These are phyloP conservation scores for Morella rubra DNA, from an alignment of 306 rosid genomes.

Conservation along the genomic window DNA sequence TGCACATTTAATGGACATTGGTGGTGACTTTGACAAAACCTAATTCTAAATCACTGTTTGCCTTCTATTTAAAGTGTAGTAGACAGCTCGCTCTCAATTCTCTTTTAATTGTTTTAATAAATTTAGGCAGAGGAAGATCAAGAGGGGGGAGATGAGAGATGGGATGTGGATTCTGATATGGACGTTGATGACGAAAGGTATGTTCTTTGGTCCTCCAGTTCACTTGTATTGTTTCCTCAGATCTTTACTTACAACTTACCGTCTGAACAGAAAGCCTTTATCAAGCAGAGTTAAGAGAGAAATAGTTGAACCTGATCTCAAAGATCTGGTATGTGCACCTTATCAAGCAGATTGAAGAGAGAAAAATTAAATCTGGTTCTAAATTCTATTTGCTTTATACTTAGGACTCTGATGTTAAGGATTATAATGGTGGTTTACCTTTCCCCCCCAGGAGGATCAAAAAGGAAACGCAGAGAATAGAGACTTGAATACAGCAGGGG, in stretches of 20 bases:
- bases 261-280: slow-evolving; percentile 45
- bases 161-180: slow-evolving; percentile 76
- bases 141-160: slow-evolving; percentile 56
- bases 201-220: slow-evolving; percentile 19
- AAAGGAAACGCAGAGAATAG: slow-evolving; percentile 53
- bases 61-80: not conserved
- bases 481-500: slow-evolving; percentile 43
- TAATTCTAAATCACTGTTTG: not conserved
- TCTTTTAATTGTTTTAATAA: not conserved
- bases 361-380: too few relatives aligned
- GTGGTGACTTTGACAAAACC: not conserved
- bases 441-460: slow-evolving; percentile 38
- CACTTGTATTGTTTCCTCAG: slow-evolving; percentile 15
- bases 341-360: too few relatives aligned
- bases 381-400: too few relatives aligned
- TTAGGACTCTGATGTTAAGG: not conserved
- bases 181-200: slow-evolving; percentile 70
- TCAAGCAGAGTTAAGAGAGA: slow-evolving; percentile 71
- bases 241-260: slow-evolving; percentile 30
- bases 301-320: slow-evolving; percentile 59
- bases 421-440: slow-evolving; percentile 24
- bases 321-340: slow-evolving; percentile 54
- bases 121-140: slow-evolving; percentile 68
- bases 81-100: not conserved
- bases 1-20: not conserved